These are phyloP conservation scores for Pulveroboletus sp. DNA, from an alignment of 768 basidiomycete species.

Conservation along the genomic window DNA sequence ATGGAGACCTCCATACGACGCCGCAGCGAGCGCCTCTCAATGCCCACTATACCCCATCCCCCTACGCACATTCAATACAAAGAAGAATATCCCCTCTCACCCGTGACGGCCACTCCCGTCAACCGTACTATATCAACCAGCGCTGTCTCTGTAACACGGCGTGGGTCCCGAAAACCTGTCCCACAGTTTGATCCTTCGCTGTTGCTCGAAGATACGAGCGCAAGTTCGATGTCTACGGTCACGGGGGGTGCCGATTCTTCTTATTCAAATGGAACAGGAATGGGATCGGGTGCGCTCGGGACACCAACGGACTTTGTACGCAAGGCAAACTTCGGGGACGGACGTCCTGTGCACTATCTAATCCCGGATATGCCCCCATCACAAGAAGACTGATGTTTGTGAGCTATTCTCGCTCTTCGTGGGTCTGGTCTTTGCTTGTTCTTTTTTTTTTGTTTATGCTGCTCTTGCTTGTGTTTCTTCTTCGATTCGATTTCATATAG, in stretches of 20 bases:
- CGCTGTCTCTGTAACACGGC: conserved; percentile 24
- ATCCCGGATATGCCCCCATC: conserved; percentile 54
- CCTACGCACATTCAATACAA: conserved; percentile 12
- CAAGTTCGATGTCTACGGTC: conserved; percentile 20
- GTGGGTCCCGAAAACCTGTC: conserved; percentile 51
- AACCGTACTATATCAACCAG: conserved; percentile 28
- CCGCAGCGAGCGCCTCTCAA: conserved; percentile 28
- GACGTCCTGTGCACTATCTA: conserved; percentile 49
- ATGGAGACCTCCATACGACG: conserved; percentile 26
- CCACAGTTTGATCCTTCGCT: conserved; percentile 42
- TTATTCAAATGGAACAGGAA: conserved; percentile 24
- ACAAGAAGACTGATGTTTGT: conserved; percentile 21
- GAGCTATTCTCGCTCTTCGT: conserved; percentile 1
- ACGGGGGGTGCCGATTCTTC: conserved; percentile 25
- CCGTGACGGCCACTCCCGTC: conserved; percentile 17
- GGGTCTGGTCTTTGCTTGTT: background rate
- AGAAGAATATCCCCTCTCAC: conserved; percentile 31
- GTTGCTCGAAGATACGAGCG: conserved; percentile 18
- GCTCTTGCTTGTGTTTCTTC: background rate
- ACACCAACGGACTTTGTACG: conserved; percentile 28
- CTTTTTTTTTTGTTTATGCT: background rate
- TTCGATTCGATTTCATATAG: conserved; percentile 5
- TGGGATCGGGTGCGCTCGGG: conserved; percentile 5
- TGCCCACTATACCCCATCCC: conserved; percentile 23
- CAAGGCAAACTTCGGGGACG: conserved; percentile 44